Evolutionary conservation across 192 early-diverging fungal genomes (phyloP), one percentile per base, ranked within the genome.

Genomic region (Coemansia sp.): DNA sequence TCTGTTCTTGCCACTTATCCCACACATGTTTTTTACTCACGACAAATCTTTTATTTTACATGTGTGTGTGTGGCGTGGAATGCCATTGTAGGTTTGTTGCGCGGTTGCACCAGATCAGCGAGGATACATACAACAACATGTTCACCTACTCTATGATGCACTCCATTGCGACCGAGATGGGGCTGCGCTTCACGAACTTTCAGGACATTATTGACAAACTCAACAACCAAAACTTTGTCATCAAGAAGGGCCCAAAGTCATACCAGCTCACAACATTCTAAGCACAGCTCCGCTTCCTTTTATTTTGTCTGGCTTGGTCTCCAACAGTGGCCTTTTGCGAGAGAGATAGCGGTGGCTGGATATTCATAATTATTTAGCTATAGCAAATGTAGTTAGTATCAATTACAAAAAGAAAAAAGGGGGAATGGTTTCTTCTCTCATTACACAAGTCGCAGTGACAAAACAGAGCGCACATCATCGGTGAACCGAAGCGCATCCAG

Each of bases 161-260:
- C 47, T 69, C 76, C 41, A 85, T 87, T 41, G 87, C 85, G 10
- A 73, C 83, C 61, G 77, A 86, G 41, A 81, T 88, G 66, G 63
- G 78, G 52, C 47, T 89, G 58, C 77, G 82, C 36, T 86, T 75
- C 61, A 74, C 70, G 6, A 86, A 87, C 55, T 91, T 93, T 65
- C 80, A 82, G 63, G 83, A 82, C n/a, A 76, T 93, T 56, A 58
- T 93, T 6, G 90, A 93, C 57, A 82, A 72, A 12, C 75, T 93
- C 45, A 93, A 93, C 81, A 86, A 89, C 64, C 88, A 93, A 62
- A 87, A 78, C 74, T 91, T 88, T 66, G 57, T 93, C 51, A 77
- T 93, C 32, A 90, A 89, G 70, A 91, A 89, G 61, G 90, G 90
- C 10, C 74, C 87, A 11, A 65, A 83, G 51, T 77, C 84, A 15